A percentile compares a stretch with the other conserved stretches of the same genome.
phyloP scores from a whole-genome alignment of 805 yeast species.

The Metschnikowia borealis region DNA sequence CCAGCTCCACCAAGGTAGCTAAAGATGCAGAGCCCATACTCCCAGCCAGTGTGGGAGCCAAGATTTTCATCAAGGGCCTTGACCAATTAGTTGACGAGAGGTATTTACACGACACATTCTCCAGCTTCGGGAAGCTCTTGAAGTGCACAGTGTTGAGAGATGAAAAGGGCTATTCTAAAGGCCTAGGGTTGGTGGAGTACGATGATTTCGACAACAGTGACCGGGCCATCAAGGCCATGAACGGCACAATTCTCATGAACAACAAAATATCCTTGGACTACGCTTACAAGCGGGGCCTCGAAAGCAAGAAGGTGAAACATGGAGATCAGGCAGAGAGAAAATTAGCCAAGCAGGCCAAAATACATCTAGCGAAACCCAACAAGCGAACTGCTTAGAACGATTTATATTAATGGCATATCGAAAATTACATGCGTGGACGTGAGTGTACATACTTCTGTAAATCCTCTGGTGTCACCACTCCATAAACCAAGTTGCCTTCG shows the following conservation, averaged over 20 bases:
- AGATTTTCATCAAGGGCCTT: slow-evolving; percentile 54
- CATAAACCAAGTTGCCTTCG: slow-evolving; percentile 50
- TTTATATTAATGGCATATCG: neutral
- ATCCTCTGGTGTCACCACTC: slow-evolving; percentile 48
- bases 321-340: slow-evolving; percentile 78
- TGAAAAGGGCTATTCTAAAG: slow-evolving; percentile 47
- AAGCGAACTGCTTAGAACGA: neutral
- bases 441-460: slow-evolving; percentile 22
- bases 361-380: slow-evolving; percentile 21
- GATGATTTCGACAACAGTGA: slow-evolving; percentile 68
- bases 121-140: slow-evolving; percentile 62
- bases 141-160: slow-evolving; percentile 51
- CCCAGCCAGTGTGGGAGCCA: slow-evolving; percentile 43
- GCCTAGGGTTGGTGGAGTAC: slow-evolving; percentile 65
- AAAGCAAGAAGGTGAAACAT: slow-evolving; percentile 51
- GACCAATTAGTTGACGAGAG: slow-evolving; percentile 63
- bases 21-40: slow-evolving; percentile 12
- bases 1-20: slow-evolving; percentile 5
- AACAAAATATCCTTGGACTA: slow-evolving; percentile 57
- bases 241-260: slow-evolving; percentile 68
- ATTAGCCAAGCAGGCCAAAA: slow-evolving; percentile 61
- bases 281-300: slow-evolving; percentile 56
- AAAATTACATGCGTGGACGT: slow-evolving; percentile 16
- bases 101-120: slow-evolving; percentile 53
- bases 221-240: slow-evolving; percentile 62